Conservation (phyloP, 768 basidiomycete genomes). For the Cystobasidium tubakii region DNA sequence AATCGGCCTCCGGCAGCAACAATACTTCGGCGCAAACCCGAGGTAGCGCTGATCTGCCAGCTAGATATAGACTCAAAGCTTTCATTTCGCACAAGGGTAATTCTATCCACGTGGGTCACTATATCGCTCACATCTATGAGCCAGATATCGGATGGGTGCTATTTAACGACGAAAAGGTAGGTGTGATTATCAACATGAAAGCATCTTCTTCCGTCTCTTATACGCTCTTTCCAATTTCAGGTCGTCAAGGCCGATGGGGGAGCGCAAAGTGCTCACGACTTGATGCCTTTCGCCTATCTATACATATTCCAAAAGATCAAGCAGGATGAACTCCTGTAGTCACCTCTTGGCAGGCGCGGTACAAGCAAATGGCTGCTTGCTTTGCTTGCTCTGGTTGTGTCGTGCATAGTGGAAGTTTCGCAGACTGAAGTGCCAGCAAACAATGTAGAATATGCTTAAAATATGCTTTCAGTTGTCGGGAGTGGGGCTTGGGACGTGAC, state of each 20-base stretch:
- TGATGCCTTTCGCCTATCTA: slow-evolving; percentile 83
- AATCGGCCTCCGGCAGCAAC: slow-evolving; percentile 44
- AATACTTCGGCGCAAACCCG: slow-evolving; percentile 45
- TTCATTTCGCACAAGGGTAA: slow-evolving; percentile 97
- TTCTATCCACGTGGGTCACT: slow-evolving; percentile 89
- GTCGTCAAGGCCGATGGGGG: slow-evolving; percentile 66
- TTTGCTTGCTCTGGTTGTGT: too few relatives aligned
- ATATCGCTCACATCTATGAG: slow-evolving; percentile 68
- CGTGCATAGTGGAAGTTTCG: too few relatives aligned
- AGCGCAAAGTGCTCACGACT: slow-evolving; percentile 65
- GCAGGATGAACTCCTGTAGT: neutral
- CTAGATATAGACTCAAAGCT: slow-evolving; percentile 72
- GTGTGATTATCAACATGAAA: slow-evolving; percentile 8
- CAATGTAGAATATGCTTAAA: too few relatives aligned
- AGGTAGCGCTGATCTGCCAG: slow-evolving; percentile 64
- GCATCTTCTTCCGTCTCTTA: too few relatives aligned
- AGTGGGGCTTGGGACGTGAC: neutral
- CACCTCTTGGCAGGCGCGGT: too few relatives aligned
- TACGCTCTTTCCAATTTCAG: too few relatives aligned
- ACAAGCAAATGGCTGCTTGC: too few relatives aligned
- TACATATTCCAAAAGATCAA: slow-evolving; percentile 75
- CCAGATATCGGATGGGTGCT: slow-evolving; percentile 68
- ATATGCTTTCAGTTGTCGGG: neutral
- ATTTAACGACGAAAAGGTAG: slow-evolving; percentile 92
- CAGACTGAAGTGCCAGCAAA: too few relatives aligned